These are phyloP conservation scores for Neocallimastix lanati DNA, from an alignment of 192 early-diverging fungal genomes.

Conservation along the genomic window DNA sequence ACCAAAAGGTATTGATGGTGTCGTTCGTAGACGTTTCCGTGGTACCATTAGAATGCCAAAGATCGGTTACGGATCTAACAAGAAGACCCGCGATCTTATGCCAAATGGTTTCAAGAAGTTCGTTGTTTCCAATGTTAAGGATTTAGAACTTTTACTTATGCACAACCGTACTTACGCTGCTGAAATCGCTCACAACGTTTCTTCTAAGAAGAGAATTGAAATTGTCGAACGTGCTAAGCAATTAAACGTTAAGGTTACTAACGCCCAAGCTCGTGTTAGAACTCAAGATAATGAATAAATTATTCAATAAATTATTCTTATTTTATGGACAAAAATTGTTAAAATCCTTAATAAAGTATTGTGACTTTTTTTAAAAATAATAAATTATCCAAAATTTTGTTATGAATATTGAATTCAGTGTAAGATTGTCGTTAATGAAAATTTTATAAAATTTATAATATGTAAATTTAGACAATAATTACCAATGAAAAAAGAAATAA, in stretches of 20 bases:
- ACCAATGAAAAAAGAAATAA: too few relatives aligned
- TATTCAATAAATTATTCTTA: not conserved
- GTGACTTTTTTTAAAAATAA: not conserved
- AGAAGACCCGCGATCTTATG: conserved; percentile 86
- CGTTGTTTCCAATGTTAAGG: conserved; percentile 72
- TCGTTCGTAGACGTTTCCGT: conserved; percentile 95
- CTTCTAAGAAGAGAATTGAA: conserved; percentile 76
- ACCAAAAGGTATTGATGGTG: conserved; percentile 99
- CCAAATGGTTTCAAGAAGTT: conserved; percentile 99
- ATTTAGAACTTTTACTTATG: conserved; percentile 94
- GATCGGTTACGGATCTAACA: conserved; percentile 98
- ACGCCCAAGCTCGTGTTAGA: conserved; percentile 41
- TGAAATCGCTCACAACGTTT: conserved; percentile 96
- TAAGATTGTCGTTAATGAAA: too few relatives aligned
- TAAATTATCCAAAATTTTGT: not conserved
- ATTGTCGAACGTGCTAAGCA: conserved; percentile 89
- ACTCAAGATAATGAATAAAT: conserved; percentile 1
- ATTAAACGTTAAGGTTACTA: conserved; percentile 90
- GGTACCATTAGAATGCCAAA: conserved; percentile 95
- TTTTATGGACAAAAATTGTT: not conserved
- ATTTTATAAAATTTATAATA: too few relatives aligned
- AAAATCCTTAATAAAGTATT: not conserved
- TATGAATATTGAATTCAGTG: not conserved
- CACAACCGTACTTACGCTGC: conserved; percentile 98
- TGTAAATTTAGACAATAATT: too few relatives aligned